phyloP scores from a whole-genome alignment of 2,329 filamentous ascomycete genomes.

The Sordariomycetes sp. region DNA sequence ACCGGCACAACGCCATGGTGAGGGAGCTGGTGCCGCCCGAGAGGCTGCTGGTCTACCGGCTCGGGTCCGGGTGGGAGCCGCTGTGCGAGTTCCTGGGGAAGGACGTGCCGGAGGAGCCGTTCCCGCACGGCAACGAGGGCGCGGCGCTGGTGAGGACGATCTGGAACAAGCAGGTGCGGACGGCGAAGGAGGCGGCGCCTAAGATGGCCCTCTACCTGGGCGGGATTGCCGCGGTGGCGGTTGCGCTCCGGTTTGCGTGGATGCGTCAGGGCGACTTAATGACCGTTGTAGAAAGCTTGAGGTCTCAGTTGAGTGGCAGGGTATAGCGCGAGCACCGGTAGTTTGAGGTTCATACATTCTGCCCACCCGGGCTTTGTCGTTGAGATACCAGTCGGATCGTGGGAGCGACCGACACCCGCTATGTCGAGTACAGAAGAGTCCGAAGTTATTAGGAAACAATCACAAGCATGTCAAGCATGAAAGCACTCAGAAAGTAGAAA shows the following conservation, averaged over 20 bases:
- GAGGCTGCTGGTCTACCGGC: conserved; percentile 18
- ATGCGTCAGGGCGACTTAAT: neutral
- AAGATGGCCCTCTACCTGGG: neutral
- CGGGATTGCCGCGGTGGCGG: neutral
- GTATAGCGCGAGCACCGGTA: neutral
- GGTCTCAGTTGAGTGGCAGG: neutral
- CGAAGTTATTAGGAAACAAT: neutral
- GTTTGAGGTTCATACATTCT: neutral
- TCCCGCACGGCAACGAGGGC: conserved; percentile 19
- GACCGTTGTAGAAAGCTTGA: neutral
- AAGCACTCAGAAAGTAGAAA: neutral
- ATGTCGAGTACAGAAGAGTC: too few species aligned
- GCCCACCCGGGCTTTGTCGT: too few species aligned
- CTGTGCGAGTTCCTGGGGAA: conserved; percentile 22
- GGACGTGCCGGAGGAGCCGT: conserved; percentile 17
- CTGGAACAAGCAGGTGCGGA: neutral
- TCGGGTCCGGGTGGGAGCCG: conserved; percentile 23
- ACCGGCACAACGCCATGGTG: conserved; percentile 17
- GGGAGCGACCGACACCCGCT: too few species aligned
- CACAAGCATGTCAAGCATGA: neutral
- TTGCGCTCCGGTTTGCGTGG: neutral
- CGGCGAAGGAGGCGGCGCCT: neutral
- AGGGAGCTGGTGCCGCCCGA: conserved; percentile 14
- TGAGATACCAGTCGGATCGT: too few species aligned
- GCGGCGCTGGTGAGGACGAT: neutral